Percentiles rank a stretch among this genome's conserved stretches.
Evolutionary conservation across 2,329 filamentous ascomycete genomes (phyloP).

Genomic region (Talaromyces atroroseus): DNA sequence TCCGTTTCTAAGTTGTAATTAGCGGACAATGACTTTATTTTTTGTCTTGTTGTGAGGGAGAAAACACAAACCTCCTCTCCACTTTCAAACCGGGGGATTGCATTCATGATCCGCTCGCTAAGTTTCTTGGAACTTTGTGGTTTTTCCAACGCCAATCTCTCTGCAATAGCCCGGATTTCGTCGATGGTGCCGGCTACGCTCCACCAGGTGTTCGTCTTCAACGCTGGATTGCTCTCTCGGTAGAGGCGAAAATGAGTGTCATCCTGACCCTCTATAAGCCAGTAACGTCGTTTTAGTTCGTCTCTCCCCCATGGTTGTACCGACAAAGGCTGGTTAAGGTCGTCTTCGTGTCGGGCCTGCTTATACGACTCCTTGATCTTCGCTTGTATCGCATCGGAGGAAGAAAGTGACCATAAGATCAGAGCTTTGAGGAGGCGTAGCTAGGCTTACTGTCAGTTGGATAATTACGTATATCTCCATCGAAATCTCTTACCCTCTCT

Average conservation of each 20-base stretch:
- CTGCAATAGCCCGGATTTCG: conserved; percentile 68
- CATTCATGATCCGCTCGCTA: conserved; percentile 68
- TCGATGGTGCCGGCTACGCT: conserved; percentile 88
- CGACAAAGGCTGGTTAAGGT: conserved; percentile 77
- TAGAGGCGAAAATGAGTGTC: conserved; percentile 94
- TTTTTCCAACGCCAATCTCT: conserved; percentile 73
- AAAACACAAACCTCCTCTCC: conserved; percentile 68
- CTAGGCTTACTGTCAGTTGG: conserved; percentile 43
- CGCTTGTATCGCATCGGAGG: conserved; percentile 73
- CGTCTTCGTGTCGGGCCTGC: conserved; percentile 70
- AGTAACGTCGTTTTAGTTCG: conserved; percentile 87
- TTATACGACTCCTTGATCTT: conserved; percentile 88
- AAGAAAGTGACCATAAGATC: conserved; percentile 81
- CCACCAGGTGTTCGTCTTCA: conserved; percentile 78
- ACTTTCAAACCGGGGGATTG: conserved; percentile 84
- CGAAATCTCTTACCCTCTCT: conserved; percentile 60
- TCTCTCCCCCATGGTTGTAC: conserved; percentile 89
- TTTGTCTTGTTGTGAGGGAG: not conserved
- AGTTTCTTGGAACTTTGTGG: conserved; percentile 75
- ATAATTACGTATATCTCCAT: conserved; percentile 1
- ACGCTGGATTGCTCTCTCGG: conserved; percentile 79
- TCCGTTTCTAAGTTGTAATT: conserved; percentile 64
- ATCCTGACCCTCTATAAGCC: conserved; percentile 85
- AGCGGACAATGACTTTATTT: not conserved
- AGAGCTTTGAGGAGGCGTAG: conserved; percentile 77